These are phyloP conservation scores for Cyberlindnera amylophila DNA, from an alignment of 805 yeast species.

Conservation along the genomic window DNA sequence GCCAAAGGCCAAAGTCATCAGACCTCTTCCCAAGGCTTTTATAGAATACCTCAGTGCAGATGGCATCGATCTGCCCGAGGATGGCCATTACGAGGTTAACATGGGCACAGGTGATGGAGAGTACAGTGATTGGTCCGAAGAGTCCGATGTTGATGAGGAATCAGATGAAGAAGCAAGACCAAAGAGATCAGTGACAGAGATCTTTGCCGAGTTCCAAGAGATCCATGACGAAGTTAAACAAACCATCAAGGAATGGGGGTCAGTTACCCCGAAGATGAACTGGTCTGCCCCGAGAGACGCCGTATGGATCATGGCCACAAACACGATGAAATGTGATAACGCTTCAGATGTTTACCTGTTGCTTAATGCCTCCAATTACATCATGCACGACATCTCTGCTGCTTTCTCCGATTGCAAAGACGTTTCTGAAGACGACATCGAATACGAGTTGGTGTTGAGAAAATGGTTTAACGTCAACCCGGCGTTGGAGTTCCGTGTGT, in stretches of 20 bases:
- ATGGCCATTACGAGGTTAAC: slow-evolving; percentile 33
- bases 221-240: slow-evolving; percentile 51
- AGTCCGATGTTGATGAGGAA: slow-evolving; percentile 22
- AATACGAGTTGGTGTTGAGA: slow-evolving; percentile 66
- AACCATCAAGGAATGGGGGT: slow-evolving; percentile 46
- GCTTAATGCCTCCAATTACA: slow-evolving; percentile 82
- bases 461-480: slow-evolving; percentile 86
- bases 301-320: slow-evolving; percentile 81
- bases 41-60: slow-evolving; percentile 60
- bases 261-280: slow-evolving; percentile 84
- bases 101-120: slow-evolving; percentile 53
- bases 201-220: slow-evolving; percentile 46
- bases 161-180: slow-evolving; percentile 6
- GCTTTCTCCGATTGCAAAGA: slow-evolving; percentile 54
- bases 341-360: slow-evolving; percentile 76
- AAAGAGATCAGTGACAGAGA: slow-evolving; percentile 18
- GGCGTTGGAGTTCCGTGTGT: slow-evolving; percentile 86
- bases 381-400: slow-evolving; percentile 76
- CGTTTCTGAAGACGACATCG: slow-evolving; percentile 21
- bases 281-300: slow-evolving; percentile 98
- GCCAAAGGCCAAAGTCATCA: slow-evolving; percentile 50
- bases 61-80: slow-evolving; percentile 61
- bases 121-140: slow-evolving; percentile 71
- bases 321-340: slow-evolving; percentile 65
- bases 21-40: slow-evolving; percentile 55